phyloP scores from a whole-genome alignment of 2,329 filamentous ascomycete species.

The Rhinocladiella mackenziei region DNA sequence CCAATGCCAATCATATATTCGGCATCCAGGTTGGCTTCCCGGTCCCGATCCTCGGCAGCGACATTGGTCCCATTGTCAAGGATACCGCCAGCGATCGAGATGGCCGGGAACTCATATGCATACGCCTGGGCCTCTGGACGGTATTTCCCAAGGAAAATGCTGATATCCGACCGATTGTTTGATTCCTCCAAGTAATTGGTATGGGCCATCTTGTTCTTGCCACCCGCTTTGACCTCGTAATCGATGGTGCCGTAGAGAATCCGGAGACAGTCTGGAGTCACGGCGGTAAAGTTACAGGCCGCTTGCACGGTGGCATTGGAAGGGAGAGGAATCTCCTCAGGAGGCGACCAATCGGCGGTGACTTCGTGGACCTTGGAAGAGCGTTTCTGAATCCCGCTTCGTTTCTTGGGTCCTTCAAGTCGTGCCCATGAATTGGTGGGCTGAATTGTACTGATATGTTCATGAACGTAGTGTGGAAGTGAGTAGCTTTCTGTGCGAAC shows the following conservation, averaged over 20 bases:
- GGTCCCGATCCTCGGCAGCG: slow-evolving; percentile 12
- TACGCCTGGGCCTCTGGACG: slow-evolving; percentile 36
- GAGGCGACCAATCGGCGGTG: slow-evolving; percentile 15
- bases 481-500: slow-evolving; percentile 25
- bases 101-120: slow-evolving; percentile 34
- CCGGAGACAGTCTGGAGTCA: slow-evolving; percentile 53
- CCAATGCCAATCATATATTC: slow-evolving; percentile 28
- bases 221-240: slow-evolving; percentile 46
- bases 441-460: slow-evolving; percentile 26
- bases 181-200: slow-evolving; percentile 48
- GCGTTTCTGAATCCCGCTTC: slow-evolving; percentile 16
- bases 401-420: slow-evolving; percentile 11
- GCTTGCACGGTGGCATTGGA: slow-evolving; percentile 31
- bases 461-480: slow-evolving; percentile 21
- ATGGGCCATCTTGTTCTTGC: slow-evolving; percentile 44
- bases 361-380: slow-evolving; percentile 13
- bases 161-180: slow-evolving; percentile 44
- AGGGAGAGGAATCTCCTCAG: slow-evolving; percentile 11
- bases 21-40: slow-evolving; percentile 24
- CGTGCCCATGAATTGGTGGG: slow-evolving; percentile 26
- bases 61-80: slow-evolving; percentile 24
- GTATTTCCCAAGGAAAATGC: slow-evolving; percentile 37
- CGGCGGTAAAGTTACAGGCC: slow-evolving; percentile 50
- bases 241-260: slow-evolving; percentile 53
- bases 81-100: slow-evolving; percentile 35